Percentiles rank a stretch among this genome's conserved stretches.
phyloP scores from a whole-genome alignment of 2,329 filamentous ascomycete species.

The Cryoendolithus antarcticus region DNA sequence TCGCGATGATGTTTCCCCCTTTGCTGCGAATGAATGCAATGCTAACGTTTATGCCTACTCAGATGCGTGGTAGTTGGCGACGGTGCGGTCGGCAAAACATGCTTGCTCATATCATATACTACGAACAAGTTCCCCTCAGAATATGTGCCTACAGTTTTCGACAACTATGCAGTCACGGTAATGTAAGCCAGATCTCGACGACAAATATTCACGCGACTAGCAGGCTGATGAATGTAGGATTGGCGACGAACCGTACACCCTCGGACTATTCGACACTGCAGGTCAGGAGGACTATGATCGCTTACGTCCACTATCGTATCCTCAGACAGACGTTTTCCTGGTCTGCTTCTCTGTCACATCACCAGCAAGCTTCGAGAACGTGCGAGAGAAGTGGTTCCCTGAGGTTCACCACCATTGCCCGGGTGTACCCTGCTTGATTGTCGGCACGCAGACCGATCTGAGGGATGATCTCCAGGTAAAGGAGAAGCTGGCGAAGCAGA shows the following conservation, averaged over 20 bases:
- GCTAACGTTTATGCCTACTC: too few relatives aligned
- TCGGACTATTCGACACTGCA: conserved; percentile 95
- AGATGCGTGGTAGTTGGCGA: conserved; percentile 92
- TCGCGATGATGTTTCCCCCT: too few relatives aligned
- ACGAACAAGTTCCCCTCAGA: conserved; percentile 99
- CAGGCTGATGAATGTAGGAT: conserved; percentile 35
- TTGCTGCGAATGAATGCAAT: too few relatives aligned
- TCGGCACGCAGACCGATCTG: conserved; percentile 94
- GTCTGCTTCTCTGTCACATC: conserved; percentile 98
- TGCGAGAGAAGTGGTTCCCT: conserved; percentile 96
- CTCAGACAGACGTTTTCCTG: conserved; percentile 96
- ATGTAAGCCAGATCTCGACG: conserved; percentile 65
- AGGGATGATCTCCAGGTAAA: conserved; percentile 75
- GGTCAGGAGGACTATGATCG: conserved; percentile 99
- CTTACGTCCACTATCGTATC: conserved; percentile 89
- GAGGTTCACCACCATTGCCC: conserved; percentile 98
- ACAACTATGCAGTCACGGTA: conserved; percentile 99
- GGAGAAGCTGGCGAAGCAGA: conserved; percentile 89
- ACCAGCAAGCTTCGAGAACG: conserved; percentile 96
- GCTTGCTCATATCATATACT: conserved; percentile 96
- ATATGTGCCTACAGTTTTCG: conserved; percentile 98
- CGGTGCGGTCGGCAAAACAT: conserved; percentile 98
- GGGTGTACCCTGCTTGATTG: conserved; percentile 92
- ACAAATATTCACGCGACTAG: too few relatives aligned
- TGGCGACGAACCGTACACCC: conserved; percentile 93